Conservation (phyloP, 2,329 filamentous ascomycete genomes). For the Incumbomyces lentus region DNA sequence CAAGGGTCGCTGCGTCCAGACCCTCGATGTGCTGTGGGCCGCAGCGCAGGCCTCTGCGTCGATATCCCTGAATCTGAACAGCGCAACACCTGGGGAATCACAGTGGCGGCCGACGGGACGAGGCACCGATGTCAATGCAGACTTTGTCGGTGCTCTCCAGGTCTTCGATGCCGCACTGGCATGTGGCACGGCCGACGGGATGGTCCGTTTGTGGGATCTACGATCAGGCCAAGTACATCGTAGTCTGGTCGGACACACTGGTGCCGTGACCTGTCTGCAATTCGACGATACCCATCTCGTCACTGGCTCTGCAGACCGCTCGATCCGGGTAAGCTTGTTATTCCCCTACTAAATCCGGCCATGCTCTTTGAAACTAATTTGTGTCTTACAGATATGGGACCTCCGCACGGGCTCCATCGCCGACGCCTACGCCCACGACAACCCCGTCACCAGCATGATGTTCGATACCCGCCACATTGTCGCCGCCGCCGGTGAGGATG, state of each 20-base stretch:
- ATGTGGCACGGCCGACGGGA: constrained; percentile 92
- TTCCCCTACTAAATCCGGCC: neutral
- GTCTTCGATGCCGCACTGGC: constrained; percentile 93
- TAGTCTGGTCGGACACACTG: constrained; percentile 89
- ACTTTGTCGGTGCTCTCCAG: constrained; percentile 90
- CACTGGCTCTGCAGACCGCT: constrained; percentile 84
- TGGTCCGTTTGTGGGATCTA: constrained; percentile 95
- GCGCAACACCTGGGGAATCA: constrained; percentile 27
- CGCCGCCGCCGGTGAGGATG: constrained; percentile 77
- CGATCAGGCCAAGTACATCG: constrained; percentile 94
- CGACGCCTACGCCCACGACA: constrained; percentile 92
- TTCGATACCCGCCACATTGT: constrained; percentile 88
- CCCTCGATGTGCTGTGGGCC: constrained; percentile 94
- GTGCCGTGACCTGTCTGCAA: constrained; percentile 84
- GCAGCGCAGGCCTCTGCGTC: constrained; percentile 71
- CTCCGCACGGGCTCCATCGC: constrained; percentile 89
- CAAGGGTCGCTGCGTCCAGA: constrained; percentile 95
- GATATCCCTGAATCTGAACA: constrained; percentile 39
- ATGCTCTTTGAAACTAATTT: constrained; percentile 6
- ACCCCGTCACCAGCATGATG: constrained; percentile 90
- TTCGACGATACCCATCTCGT: constrained; percentile 95
- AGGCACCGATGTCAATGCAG: constrained; percentile 56
- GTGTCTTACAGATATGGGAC: constrained; percentile 74
- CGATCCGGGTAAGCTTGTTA: constrained; percentile 65
- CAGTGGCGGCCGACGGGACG: constrained; percentile 63